Evolutionary conservation across 2,329 filamentous ascomycete genomes (phyloP).

Genomic region (Penicillium psychrosexuale): DNA sequence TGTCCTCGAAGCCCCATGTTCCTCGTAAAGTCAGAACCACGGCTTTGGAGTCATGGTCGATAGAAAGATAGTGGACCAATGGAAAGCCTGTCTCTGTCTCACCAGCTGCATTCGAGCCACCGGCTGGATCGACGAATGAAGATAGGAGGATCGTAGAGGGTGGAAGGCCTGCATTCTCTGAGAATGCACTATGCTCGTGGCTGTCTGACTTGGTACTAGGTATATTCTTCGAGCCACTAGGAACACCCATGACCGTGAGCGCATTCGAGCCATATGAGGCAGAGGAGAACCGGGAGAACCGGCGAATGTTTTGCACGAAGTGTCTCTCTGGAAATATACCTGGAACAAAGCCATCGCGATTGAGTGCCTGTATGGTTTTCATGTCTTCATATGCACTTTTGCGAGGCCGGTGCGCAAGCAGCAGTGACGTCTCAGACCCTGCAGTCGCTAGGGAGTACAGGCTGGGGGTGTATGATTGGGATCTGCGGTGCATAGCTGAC

Average conservation of each 20-base stretch:
- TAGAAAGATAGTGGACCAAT: conserved; percentile 68
- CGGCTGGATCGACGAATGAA: conserved; percentile 67
- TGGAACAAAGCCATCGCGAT: conserved; percentile 44
- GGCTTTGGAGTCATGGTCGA: conserved; percentile 69
- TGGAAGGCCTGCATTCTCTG: conserved; percentile 44
- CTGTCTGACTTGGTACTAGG: conserved; percentile 33
- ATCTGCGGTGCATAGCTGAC: conserved; percentile 30
- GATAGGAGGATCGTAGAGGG: conserved; percentile 57
- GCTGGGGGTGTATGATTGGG: conserved; percentile 44
- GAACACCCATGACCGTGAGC: conserved; percentile 47
- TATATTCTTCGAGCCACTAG: conserved; percentile 30
- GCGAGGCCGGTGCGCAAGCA: conserved; percentile 41
- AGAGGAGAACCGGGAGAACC: conserved; percentile 48
- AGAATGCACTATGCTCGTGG: conserved; percentile 47
- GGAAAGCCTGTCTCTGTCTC: conserved; percentile 65
- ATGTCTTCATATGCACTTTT: conserved; percentile 48
- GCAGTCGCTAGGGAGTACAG: conserved; percentile 47
- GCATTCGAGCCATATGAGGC: conserved; percentile 49
- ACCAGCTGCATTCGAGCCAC: conserved; percentile 63
- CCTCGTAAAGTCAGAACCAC: conserved; percentile 71
- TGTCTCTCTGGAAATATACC: conserved; percentile 47
- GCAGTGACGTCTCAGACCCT: conserved; percentile 45
- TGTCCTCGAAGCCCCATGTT: conserved; percentile 70
- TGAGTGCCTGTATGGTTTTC: conserved; percentile 43
- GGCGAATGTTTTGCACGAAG: conserved; percentile 46